Base-by-base conservation (phyloP, 1,284 basidiomycete genomes). In the Boletus sp. region DNA sequence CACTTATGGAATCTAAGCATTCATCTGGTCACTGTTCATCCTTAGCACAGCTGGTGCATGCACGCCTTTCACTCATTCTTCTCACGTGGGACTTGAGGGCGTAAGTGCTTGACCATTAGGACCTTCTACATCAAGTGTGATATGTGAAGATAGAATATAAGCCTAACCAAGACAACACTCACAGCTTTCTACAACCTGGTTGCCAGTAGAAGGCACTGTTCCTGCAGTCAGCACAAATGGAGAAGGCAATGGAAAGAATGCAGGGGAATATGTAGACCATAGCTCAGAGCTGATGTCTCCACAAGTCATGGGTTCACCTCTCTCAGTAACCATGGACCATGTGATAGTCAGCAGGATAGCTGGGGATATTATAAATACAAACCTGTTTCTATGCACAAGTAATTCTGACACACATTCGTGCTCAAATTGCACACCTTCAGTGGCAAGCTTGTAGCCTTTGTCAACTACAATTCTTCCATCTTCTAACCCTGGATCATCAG, bases 1-100 rank as follows among this genome's bases (percentile, higher is more conserved):
- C 9, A 52, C 65, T 58, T 37, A 67, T 66, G 14, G 30, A 33
- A 46, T 28, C 55, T 43, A 23, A 2, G 51, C 27, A 14, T 52
- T 37, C 16, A 31, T 23, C n/a, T 35, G 44, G 19, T 54, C 48
- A 17, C 5, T 30, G 27, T 47, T 44, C 46, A 8, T 6, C 31
- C 8, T 23, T 3, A 27, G 11, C 6, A 6, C 23, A 14, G n/a
- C 44, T 48, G 52, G 50, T 9, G 21, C 40, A 3, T 14, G 21
- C 25, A 21, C 2, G 6, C 23, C 9, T 47, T 19, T 44, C 14
- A 8, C 44, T 40, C 7, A n/a, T 9, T 58, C 38, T 44, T 51
- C 50, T 14, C 47, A 46, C 21, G 30, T 21, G 37, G 30, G 43
- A 23, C 30, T n/a, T 21, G 58, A 27, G 38, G 31, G 33, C 17